Conservation (phyloP, 2,329 filamentous ascomycete species). For the Calonectria pauciramosa region DNA sequence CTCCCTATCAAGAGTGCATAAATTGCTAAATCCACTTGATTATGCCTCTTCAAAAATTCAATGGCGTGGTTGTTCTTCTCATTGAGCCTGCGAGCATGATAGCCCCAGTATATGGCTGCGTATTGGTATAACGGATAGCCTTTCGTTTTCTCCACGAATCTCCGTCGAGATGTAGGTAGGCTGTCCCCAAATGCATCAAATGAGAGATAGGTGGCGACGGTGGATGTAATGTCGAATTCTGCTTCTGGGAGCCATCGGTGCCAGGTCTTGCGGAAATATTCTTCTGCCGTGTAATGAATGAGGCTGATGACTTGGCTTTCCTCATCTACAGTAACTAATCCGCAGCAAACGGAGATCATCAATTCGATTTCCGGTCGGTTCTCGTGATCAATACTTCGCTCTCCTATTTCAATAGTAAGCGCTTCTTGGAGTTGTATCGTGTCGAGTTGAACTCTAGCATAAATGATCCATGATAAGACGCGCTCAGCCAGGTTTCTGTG, state of each 20-base stretch:
- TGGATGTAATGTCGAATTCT: constrained; percentile 43
- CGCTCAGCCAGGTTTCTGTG: not conserved
- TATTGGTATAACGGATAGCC: constrained; percentile 48
- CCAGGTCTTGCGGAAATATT: not conserved
- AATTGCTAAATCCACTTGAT: constrained; percentile 29
- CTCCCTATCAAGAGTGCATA: constrained; percentile 34
- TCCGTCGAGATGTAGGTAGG: not conserved
- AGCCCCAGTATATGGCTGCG: constrained; percentile 50
- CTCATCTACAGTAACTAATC: not conserved
- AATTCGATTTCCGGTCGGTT: not conserved
- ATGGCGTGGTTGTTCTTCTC: constrained; percentile 20
- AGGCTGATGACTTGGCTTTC: not conserved
- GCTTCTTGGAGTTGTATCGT: not conserved
- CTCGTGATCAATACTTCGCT: not conserved
- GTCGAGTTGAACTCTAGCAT: not conserved
- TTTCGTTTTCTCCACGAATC: constrained; percentile 35
- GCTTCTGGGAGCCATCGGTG: constrained; percentile 25
- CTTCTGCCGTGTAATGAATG: not conserved
- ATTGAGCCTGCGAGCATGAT: constrained; percentile 44
- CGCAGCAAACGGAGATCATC: not conserved
- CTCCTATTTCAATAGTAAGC: not conserved
- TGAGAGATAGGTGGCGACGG: constrained; percentile 54
- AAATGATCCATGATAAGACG: not conserved
- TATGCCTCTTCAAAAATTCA: constrained; percentile 32
- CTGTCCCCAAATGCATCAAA: constrained; percentile 42